Conservation (phyloP, 108 stramenopile species). For the Poteriospumella lacustris region DNA sequence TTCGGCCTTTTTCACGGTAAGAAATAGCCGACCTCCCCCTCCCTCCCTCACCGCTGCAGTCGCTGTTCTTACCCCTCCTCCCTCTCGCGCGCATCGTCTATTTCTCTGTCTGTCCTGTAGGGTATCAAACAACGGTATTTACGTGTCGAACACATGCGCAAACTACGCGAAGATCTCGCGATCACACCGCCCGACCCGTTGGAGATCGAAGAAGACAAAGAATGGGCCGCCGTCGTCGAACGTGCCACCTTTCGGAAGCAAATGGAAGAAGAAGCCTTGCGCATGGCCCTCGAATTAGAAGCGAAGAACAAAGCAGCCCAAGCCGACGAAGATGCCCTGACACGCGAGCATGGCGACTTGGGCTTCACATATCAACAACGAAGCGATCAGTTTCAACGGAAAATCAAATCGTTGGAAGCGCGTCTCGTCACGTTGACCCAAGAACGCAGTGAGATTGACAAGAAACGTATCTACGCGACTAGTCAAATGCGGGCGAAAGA, state of each 20-base stretch:
- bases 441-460: constrained; percentile 2
- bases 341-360: not conserved
- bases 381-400: not conserved
- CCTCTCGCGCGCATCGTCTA: not conserved
- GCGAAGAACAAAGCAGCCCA: not conserved
- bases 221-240: constrained; percentile 12
- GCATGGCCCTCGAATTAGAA: not conserved
- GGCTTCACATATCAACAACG: constrained; percentile 1
- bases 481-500: not conserved
- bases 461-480: not conserved
- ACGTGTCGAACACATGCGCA: constrained; percentile 7
- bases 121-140: constrained; percentile 5
- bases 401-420: not conserved
- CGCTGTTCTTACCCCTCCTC: not conserved
- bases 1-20: constrained; percentile 26
- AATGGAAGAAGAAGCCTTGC: not conserved
- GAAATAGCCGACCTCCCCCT: no score
- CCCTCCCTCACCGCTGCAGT: no score
- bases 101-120: constrained; percentile 3
- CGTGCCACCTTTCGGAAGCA: not conserved
- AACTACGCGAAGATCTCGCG: not conserved
- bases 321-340: not conserved
- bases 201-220: constrained; percentile 18
- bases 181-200: not conserved
- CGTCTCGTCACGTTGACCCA: not conserved